These are phyloP conservation scores for Aspergillus saccharolyticus DNA, from an alignment of 495 filamentous ascomycete species.

Conservation along the genomic window DNA sequence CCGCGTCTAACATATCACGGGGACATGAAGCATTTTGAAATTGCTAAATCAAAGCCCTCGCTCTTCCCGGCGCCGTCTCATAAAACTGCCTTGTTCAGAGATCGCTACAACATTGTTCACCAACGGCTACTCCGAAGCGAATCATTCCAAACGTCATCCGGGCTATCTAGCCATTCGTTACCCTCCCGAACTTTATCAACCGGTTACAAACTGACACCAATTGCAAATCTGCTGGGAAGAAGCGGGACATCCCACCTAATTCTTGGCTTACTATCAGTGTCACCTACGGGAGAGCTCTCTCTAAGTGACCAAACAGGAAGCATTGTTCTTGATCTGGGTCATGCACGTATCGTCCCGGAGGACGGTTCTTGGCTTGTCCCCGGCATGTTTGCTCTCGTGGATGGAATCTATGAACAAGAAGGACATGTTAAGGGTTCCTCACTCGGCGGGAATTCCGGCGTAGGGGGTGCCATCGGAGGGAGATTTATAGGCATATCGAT, in stretches of 20 bases:
- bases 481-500: constrained; percentile 85
- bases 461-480: constrained; percentile 84
- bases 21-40: constrained; percentile 87
- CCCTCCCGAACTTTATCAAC: constrained; percentile 53
- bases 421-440: constrained; percentile 60
- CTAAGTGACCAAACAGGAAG: constrained; percentile 83
- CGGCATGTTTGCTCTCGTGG: constrained; percentile 91
- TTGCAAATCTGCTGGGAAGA: constrained; percentile 88
- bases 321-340: constrained; percentile 75
- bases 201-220: constrained; percentile 83
- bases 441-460: constrained; percentile 67
- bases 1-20: constrained; percentile 81
- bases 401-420: constrained; percentile 92
- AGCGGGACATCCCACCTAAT: constrained; percentile 81
- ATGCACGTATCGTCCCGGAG: constrained; percentile 74
- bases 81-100: constrained; percentile 80
- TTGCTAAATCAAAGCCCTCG: constrained; percentile 59
- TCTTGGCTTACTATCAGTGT: constrained; percentile 72
- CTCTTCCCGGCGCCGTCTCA: constrained; percentile 74
- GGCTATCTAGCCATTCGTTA: constrained; percentile 37
- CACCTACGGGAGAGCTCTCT: constrained; percentile 76
- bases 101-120: constrained; percentile 84
- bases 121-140: constrained; percentile 90
- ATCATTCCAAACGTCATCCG: constrained; percentile 75
- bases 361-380: constrained; percentile 87